These are phyloP conservation scores for Alternaria ventricosa DNA, from an alignment of 2,329 filamentous ascomycete genomes.

Conservation along the genomic window DNA sequence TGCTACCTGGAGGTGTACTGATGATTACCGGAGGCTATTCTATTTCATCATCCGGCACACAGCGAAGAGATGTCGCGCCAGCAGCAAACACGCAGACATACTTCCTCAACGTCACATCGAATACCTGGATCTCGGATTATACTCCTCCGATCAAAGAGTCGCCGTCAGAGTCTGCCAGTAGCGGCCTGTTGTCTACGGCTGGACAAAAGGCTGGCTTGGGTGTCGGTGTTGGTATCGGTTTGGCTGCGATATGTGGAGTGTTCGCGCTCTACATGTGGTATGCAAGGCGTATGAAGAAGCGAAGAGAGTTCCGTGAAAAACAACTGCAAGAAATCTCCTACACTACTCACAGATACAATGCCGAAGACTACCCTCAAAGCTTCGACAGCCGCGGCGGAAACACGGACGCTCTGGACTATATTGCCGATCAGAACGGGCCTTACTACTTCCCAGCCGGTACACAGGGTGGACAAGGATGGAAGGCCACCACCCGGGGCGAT, in stretches of 20 bases:
- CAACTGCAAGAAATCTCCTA: slow-evolving; percentile 61
- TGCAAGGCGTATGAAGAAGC: slow-evolving; percentile 47
- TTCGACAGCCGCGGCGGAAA: slow-evolving; percentile 50
- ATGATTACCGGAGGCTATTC: slow-evolving; percentile 66
- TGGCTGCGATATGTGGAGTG: slow-evolving; percentile 51
- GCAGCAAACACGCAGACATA: slow-evolving; percentile 55
- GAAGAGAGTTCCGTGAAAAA: slow-evolving; percentile 58
- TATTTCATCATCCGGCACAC: slow-evolving; percentile 52
- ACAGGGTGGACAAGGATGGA: slow-evolving; percentile 42
- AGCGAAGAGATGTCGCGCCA: slow-evolving; percentile 42
- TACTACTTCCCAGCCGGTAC: slow-evolving; percentile 36
- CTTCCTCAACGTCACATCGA: slow-evolving; percentile 68
- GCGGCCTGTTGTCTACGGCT: slow-evolving; percentile 49
- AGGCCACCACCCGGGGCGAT: slow-evolving; percentile 37
- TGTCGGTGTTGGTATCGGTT: slow-evolving; percentile 54
- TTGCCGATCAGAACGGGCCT: slow-evolving; percentile 31
- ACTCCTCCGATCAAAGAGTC: slow-evolving; percentile 51
- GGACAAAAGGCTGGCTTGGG: slow-evolving; percentile 56
- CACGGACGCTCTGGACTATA: slow-evolving; percentile 46
- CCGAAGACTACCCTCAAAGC: slow-evolving; percentile 46
- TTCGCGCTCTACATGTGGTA: slow-evolving; percentile 58
- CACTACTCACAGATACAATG: slow-evolving; percentile 55
- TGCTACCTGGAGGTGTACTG: slow-evolving; percentile 68
- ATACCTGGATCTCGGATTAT: slow-evolving; percentile 65
- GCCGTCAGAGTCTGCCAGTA: slow-evolving; percentile 15